Evolutionary conservation across 148 eudicot species (phyloP), one percentile per base, ranked within the genome.

Genomic region (Gaultheria prostrata): DNA sequence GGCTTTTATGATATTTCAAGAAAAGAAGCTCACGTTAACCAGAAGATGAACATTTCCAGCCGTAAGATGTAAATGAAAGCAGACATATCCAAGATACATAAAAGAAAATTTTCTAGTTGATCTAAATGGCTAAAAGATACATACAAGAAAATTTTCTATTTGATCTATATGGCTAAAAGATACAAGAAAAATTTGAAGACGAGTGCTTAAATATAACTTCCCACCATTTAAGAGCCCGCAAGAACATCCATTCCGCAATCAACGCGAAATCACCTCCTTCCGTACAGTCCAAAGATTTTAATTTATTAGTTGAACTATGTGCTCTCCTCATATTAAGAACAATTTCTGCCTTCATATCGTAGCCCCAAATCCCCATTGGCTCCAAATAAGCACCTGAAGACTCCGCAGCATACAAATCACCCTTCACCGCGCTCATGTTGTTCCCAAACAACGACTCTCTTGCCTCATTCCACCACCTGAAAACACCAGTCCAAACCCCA

Each of bases 171-270:
- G n/a, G 13, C 49, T 4, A n/a, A 10, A 54, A 50, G 24, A 76
- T 45, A 74, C 35, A 61, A 21, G 28, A 75, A 15, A 63, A 10
- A 28, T 21, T 61, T 35, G 49, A 77, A 56, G 12, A 69, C 51
- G 3, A 46, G 11, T 72, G 63, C 13, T 56, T 35, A 43, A 75
- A 76, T 20, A 28, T 24, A 51, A 45, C 26, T 24, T 12, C 86
- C 77, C 50, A 93, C 98, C 98, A 89, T 89, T 91, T 93, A 35
- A 93, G 89, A 71, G 97, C 89, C 83, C 87, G 89, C 77, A 91
- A 89, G 92, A 93, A 95, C 97, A 93, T 91, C 91, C 93, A 90
- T 78, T 93, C 94, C n/a, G 93, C 81, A 83, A 95, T 82, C 92
- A 93, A 88, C 1, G 97, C 94, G 76, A 82, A 91, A 73, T 88